Conservation (phyloP, 2,329 filamentous ascomycete species). For the Aspergillus floridensis region DNA sequence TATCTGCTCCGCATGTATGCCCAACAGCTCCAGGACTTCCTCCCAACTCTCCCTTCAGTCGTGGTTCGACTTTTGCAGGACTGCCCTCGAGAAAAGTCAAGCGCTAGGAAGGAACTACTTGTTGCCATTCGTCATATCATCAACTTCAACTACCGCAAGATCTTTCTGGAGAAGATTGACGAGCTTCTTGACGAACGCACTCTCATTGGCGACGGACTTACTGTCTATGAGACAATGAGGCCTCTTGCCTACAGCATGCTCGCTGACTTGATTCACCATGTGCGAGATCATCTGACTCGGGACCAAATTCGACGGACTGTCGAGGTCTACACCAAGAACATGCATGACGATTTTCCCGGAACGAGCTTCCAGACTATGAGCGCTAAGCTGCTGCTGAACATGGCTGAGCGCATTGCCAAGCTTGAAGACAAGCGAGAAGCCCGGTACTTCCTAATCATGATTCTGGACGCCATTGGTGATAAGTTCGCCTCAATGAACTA, state of each 20-base stretch:
- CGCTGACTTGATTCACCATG: conserved; percentile 95
- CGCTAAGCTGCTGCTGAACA: conserved; percentile 91
- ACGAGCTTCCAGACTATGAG: conserved; percentile 99
- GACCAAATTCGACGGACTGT: conserved; percentile 95
- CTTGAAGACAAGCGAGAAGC: conserved; percentile 91
- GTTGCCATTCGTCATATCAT: conserved; percentile 98
- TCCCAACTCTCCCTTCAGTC: conserved; percentile 79
- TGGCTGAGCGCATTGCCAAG: conserved; percentile 97
- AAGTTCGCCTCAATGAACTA: conserved; percentile 98
- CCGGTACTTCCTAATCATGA: conserved; percentile 93
- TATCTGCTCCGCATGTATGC: conserved; percentile 88
- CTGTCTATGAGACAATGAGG: conserved; percentile 93
- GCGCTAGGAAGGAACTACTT: conserved; percentile 87
- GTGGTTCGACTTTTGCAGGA: conserved; percentile 90
- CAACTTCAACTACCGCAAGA: conserved; percentile 96
- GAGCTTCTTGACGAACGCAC: conserved; percentile 92
- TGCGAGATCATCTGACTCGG: conserved; percentile 80
- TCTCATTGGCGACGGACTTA: conserved; percentile 90
- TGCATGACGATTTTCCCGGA: conserved; percentile 93
- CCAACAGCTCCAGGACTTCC: conserved; percentile 80
- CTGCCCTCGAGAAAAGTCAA: conserved; percentile 90
- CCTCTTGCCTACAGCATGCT: conserved; percentile 98
- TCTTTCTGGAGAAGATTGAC: conserved; percentile 92
- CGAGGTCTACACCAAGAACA: conserved; percentile 92
- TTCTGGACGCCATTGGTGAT: conserved; percentile 94